phyloP scores from a whole-genome alignment of 2,329 filamentous ascomycete species.

The Sporothrix pseudoabietina region DNA sequence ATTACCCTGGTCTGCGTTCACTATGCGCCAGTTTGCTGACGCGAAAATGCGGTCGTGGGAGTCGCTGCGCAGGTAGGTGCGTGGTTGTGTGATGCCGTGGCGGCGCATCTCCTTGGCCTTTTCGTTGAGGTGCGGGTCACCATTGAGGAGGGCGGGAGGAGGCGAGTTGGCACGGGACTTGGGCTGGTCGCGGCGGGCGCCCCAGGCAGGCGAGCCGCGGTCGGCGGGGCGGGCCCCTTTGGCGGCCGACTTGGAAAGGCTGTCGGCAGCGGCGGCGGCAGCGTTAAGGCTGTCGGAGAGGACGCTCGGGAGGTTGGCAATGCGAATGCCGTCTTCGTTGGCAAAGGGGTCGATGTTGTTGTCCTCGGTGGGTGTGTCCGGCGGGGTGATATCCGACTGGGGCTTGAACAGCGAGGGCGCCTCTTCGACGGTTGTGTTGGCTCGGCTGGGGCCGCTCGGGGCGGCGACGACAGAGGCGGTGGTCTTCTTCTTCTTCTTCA shows the following conservation, averaged over 20 bases:
- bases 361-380: slow-evolving; percentile 58
- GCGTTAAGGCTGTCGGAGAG: neutral
- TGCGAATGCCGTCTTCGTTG: slow-evolving; percentile 60
- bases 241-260: slow-evolving; percentile 42
- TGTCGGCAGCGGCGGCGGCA: neutral
- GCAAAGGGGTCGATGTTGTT: slow-evolving; percentile 53
- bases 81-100: slow-evolving; percentile 60
- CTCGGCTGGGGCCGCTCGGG: neutral
- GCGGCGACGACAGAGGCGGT: slow-evolving; percentile 1
- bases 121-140: slow-evolving; percentile 54
- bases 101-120: slow-evolving; percentile 62
- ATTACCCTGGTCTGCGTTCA: slow-evolving; percentile 86
- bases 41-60: slow-evolving; percentile 72
- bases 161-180: slow-evolving; percentile 72
- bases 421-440: slow-evolving; percentile 38
- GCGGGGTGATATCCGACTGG: slow-evolving; percentile 54
- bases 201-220: slow-evolving; percentile 76
- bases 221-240: slow-evolving; percentile 63
- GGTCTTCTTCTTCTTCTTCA: slow-evolving; percentile 37
- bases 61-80: slow-evolving; percentile 55
- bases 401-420: slow-evolving; percentile 58
- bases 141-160: slow-evolving; percentile 75
- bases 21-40: slow-evolving; percentile 78
- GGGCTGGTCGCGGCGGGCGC: slow-evolving; percentile 73
- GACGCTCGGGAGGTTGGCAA: slow-evolving; percentile 54